phyloP scores from a whole-genome alignment of 768 basidiomycete species.

The Panellus pusillus region DNA sequence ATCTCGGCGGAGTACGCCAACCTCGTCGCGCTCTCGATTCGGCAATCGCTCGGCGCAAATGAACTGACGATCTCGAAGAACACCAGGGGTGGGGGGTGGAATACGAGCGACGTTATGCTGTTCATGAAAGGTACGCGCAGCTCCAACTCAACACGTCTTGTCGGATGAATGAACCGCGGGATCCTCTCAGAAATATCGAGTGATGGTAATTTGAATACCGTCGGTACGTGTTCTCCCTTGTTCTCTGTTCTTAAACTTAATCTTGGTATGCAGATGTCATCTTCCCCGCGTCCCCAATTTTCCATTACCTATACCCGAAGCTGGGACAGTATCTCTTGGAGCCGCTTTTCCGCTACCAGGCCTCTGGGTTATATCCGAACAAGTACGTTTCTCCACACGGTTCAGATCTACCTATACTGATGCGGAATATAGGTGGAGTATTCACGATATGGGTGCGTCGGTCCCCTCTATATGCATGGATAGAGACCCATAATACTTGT shows the following conservation, averaged over 20 bases:
- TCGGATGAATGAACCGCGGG: not conserved
- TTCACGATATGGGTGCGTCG: conserved; percentile 57
- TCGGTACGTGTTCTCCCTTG: conserved; percentile 25
- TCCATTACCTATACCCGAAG: conserved; percentile 53
- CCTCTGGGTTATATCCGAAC: conserved; percentile 62
- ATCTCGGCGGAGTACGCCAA: conserved; percentile 52
- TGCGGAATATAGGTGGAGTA: conserved; percentile 43
- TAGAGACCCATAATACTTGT: too few species aligned
- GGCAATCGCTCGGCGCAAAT: conserved; percentile 53
- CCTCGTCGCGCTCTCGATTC: conserved; percentile 52
- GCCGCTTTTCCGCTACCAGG: conserved; percentile 66
- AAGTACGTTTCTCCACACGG: conserved; percentile 17
- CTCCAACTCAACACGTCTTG: not conserved
- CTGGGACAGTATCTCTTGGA: conserved; percentile 60
- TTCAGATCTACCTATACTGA: not conserved
- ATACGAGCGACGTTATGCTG: conserved; percentile 49
- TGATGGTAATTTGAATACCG: conserved; percentile 37
- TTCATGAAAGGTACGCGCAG: conserved; percentile 53
- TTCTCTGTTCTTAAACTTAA: not conserved
- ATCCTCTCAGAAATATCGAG: conserved; percentile 51
- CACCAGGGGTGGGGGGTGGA: conserved; percentile 41
- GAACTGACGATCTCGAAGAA: conserved; percentile 58
- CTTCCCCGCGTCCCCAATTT: conserved; percentile 51
- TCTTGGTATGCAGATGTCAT: conserved; percentile 47
- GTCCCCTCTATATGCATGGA: not conserved